phyloP scores from a whole-genome alignment of 768 basidiomycete species.

The Mycena pura region DNA sequence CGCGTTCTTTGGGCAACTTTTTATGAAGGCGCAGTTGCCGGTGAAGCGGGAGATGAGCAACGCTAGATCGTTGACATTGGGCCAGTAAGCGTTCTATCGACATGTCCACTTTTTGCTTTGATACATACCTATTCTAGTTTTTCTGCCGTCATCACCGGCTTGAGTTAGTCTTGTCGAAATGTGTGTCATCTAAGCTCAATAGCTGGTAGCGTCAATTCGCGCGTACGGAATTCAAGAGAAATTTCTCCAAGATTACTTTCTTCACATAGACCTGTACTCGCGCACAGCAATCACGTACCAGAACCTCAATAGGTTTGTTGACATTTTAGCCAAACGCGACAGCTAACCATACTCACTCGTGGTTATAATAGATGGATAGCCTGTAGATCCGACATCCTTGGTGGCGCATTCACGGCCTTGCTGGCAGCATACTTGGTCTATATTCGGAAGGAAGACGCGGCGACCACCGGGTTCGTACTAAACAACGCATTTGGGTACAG shows the following conservation, averaged over 20 bases:
- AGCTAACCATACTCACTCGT: neutral
- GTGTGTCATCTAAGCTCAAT: neutral
- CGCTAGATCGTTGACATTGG: constrained; percentile 28
- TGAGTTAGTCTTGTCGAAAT: constrained; percentile 29
- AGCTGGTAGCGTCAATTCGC: constrained; percentile 42
- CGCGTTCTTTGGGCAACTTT: constrained; percentile 31
- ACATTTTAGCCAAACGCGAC: neutral
- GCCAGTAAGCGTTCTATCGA: constrained; percentile 39
- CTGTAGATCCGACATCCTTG: constrained; percentile 51
- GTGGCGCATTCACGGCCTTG: constrained; percentile 47
- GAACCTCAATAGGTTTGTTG: constrained; percentile 36
- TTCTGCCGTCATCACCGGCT: constrained; percentile 50
- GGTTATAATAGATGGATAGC: constrained; percentile 24
- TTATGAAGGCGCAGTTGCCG: constrained; percentile 31
- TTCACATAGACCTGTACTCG: constrained; percentile 48
- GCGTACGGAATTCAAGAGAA: constrained; percentile 52
- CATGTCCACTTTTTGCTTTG: neutral
- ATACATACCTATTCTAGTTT: constrained; percentile 27
- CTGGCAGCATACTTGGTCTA: constrained; percentile 50
- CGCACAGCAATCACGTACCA: constrained; percentile 42
- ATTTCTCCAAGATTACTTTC: constrained; percentile 40
- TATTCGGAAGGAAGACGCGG: constrained; percentile 31
- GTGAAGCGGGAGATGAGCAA: constrained; percentile 32
- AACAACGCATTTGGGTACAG: constrained; percentile 33
- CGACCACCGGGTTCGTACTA: constrained; percentile 45